Evolutionary conservation across 192 early-diverging fungal species (phyloP), one percentile per base, ranked within the genome.

Genomic region (Coemansia furcata): DNA sequence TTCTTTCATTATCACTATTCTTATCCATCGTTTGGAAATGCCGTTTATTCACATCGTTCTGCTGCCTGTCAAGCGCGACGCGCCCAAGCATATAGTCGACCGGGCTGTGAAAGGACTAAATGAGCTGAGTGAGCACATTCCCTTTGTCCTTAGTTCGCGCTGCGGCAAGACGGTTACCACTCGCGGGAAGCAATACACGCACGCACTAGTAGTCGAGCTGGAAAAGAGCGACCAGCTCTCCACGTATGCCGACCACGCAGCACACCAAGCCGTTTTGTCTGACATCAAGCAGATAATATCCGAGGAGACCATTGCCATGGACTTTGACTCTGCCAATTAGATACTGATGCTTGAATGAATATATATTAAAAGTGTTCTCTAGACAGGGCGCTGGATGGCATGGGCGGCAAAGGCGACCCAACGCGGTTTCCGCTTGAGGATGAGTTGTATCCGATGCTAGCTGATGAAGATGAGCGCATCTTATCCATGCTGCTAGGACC

Each of bases 381-480:
- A 36, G 62, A 46, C 0, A 55, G 62, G 12, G 63, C 46, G n/a
- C 60, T 63, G 14, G 32, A 10, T 11, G 78, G 78, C 69, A 80
- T 69, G 0, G 78, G 78, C n/a, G 78, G 78, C 44, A 68, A 26
- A 3, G 72, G 69, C 50, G 78, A 80, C 14, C 59, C 49, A 12
- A 80, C 78, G 44, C 78, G 78, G 65, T 75, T 80, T 3, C 78
- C 78, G 23, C 63, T 38, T 4, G 73, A 57, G 11, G 78, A 65
- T 44, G 69, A 72, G 63, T 52, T 60, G 55, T 80, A 80, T 1
- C 78, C 78, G 19, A 80, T 46, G 63, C 78, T 80, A 10, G 78
- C 69, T 11, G 73, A 62, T 23, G 78, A 76, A 35, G 73, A 52
- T 37, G 78, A 80, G 9, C 73, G 66, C 69, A 69, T 65, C 55